Percentiles rank a stretch among this genome's conserved stretches.
phyloP scores from a whole-genome alignment of 2,329 filamentous ascomycete species.

The Cryphonectria parasitica region DNA sequence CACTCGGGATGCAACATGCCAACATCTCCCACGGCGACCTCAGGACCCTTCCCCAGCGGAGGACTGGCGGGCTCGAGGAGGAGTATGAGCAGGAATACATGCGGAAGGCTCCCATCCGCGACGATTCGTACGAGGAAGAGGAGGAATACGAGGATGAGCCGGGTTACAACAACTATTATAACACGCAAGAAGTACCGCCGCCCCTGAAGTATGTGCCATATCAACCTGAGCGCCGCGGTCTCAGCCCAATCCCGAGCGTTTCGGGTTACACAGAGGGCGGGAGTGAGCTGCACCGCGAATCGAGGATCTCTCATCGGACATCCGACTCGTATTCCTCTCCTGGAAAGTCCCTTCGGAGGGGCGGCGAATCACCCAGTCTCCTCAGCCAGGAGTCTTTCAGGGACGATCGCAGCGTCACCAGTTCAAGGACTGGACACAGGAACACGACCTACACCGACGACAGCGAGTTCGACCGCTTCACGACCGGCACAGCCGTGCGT shows the following conservation, averaged over 20 bases:
- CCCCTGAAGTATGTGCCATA: constrained; percentile 70
- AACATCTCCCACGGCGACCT: constrained; percentile 65
- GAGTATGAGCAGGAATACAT: constrained; percentile 55
- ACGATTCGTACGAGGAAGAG: constrained; percentile 44
- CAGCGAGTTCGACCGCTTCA: constrained; percentile 62
- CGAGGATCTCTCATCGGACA: constrained; percentile 53
- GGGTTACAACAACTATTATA: constrained; percentile 55
- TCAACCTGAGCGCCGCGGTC: constrained; percentile 68
- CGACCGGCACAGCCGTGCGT: constrained; percentile 71
- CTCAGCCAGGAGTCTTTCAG: constrained; percentile 58
- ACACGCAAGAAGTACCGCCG: constrained; percentile 65
- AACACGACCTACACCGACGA: constrained; percentile 55
- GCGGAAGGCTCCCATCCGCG: constrained; percentile 43
- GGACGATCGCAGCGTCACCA: constrained; percentile 60
- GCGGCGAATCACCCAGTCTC: constrained; percentile 51
- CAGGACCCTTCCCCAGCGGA: constrained; percentile 56
- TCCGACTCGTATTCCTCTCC: constrained; percentile 66
- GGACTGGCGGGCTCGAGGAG: constrained; percentile 45
- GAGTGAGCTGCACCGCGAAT: constrained; percentile 61
- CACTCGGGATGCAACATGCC: constrained; percentile 68
- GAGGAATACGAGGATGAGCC: constrained; percentile 50
- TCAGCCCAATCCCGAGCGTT: constrained; percentile 91
- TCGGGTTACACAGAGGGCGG: constrained; percentile 80
- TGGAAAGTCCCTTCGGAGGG: constrained; percentile 56
- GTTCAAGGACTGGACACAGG: constrained; percentile 59